Evolutionary conservation across 176 grass and related monocot genomes (phyloP).

Genomic region (Paspalum notatum): DNA sequence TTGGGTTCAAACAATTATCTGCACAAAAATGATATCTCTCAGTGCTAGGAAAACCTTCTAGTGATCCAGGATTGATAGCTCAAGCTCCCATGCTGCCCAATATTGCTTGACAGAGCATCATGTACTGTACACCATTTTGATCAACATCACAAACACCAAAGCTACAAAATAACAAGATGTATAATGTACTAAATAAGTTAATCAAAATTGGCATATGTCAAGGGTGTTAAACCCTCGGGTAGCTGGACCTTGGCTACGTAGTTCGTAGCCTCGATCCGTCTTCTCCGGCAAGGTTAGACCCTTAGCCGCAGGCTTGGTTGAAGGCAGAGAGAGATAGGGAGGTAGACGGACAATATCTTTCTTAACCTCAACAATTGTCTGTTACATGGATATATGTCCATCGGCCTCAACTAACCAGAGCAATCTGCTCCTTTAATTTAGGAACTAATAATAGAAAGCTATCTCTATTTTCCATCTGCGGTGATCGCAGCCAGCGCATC

Average conservation of each 20-base stretch:
- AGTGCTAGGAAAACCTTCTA: conserved; percentile 34
- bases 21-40: conserved; percentile 34
- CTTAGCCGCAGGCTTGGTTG: not conserved
- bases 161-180: conserved; percentile 37
- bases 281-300: not conserved
- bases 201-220: too few species aligned
- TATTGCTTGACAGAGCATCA: conserved; percentile 59
- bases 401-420: too few species aligned
- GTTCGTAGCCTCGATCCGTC: too few species aligned
- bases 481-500: too few species aligned
- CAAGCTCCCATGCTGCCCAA: conserved; percentile 46
- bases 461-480: too few species aligned
- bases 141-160: conserved; percentile 68
- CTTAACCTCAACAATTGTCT: not conserved
- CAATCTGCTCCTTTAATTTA: too few species aligned
- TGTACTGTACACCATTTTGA: conserved; percentile 67
- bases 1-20: conserved; percentile 42
- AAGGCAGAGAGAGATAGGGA: not conserved
- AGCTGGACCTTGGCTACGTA: too few species aligned
- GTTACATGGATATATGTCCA: not conserved
- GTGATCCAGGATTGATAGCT: conserved; percentile 20
- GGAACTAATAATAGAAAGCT: too few species aligned
- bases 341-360: not conserved
- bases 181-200: not conserved
- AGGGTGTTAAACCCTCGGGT: too few species aligned